These are phyloP conservation scores for Gypsophila paniculata DNA, from an alignment of 179 eudicot species.

Conservation along the genomic window DNA sequence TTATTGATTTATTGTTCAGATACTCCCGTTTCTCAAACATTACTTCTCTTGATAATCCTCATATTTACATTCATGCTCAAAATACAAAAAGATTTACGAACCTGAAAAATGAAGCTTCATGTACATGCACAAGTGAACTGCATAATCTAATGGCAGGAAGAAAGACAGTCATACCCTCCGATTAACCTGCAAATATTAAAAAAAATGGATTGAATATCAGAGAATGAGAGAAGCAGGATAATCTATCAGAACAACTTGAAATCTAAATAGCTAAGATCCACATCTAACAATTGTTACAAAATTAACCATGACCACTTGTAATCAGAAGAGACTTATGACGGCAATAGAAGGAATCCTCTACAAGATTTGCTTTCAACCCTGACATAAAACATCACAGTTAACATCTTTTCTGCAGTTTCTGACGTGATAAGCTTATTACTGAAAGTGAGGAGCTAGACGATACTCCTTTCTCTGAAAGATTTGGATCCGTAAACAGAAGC, in stretches of 20 bases:
- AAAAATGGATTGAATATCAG: background rate
- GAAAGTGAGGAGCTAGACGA: constrained; percentile 2
- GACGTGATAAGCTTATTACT: background rate
- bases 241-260: background rate
- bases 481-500: constrained; percentile 4
- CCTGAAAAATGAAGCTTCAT: constrained; percentile 3
- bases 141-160: constrained; percentile 12
- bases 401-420: constrained; percentile 10
- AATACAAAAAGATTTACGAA: background rate
- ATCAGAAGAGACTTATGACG: background rate
- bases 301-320: background rate
- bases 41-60: constrained; percentile 19
- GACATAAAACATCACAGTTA: background rate
- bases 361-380: background rate
- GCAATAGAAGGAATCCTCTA: background rate
- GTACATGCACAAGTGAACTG: constrained; percentile 11
- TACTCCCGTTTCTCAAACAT: constrained; percentile 9
- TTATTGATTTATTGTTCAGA: constrained; percentile 19
- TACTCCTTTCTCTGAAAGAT: background rate
- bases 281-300: background rate
- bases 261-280: background rate
- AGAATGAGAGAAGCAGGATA: background rate
- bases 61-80: constrained; percentile 14
- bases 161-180: background rate
- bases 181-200: background rate